phyloP scores from a whole-genome alignment of 2,329 filamentous ascomycete species.

The Beauveria brongniartii region DNA sequence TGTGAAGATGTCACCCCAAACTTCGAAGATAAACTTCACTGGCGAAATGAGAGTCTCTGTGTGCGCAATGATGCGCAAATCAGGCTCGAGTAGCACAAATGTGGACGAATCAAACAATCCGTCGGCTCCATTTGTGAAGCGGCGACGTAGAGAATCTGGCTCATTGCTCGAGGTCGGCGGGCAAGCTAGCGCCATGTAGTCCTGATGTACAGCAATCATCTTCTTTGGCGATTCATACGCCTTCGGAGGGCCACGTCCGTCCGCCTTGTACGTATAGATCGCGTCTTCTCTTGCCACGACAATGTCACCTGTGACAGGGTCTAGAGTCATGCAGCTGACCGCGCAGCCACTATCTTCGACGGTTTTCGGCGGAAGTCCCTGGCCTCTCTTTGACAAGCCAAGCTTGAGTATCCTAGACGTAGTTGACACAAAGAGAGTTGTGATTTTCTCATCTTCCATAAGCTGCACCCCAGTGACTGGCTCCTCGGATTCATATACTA shows the following conservation, averaged over 20 bases:
- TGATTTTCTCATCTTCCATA: slow-evolving; percentile 48
- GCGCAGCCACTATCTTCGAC: slow-evolving; percentile 86
- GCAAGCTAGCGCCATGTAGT: slow-evolving; percentile 82
- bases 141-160: slow-evolving; percentile 55
- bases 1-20: slow-evolving; percentile 91
- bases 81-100: slow-evolving; percentile 86
- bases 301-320: slow-evolving; percentile 71
- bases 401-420: slow-evolving; percentile 82
- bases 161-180: slow-evolving; percentile 55
- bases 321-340: slow-evolving; percentile 90
- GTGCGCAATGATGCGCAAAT: slow-evolving; percentile 82
- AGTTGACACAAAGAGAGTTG: slow-evolving; percentile 85
- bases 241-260: slow-evolving; percentile 78
- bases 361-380: slow-evolving; percentile 79
- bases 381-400: slow-evolving; percentile 77
- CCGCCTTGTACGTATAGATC: slow-evolving; percentile 83
- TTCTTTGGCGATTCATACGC: slow-evolving; percentile 90
- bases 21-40: slow-evolving; percentile 69
- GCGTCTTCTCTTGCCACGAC: slow-evolving; percentile 93
- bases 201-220: slow-evolving; percentile 66
- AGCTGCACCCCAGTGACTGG: slow-evolving; percentile 90
- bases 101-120: slow-evolving; percentile 79
- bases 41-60: slow-evolving; percentile 77
- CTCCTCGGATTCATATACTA: slow-evolving; percentile 94
- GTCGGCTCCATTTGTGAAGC: slow-evolving; percentile 68